Conservation (phyloP, 2,329 filamentous ascomycete genomes). For the Metarhizium brunneum region DNA sequence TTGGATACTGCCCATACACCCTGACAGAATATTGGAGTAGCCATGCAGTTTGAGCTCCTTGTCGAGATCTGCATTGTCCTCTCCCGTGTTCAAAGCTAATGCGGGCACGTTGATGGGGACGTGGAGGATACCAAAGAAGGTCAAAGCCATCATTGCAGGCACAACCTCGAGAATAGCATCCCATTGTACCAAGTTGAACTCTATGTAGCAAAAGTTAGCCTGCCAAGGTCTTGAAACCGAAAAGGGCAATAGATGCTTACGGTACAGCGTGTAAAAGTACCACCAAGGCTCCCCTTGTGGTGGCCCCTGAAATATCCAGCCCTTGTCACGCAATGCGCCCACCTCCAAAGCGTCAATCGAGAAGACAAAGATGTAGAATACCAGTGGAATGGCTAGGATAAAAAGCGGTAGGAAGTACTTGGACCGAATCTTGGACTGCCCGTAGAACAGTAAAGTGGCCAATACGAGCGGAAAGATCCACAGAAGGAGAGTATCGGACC, state of each 20-base stretch:
- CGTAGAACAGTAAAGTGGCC: conserved; percentile 64
- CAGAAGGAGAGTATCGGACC: conserved; percentile 64
- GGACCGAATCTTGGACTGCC: conserved; percentile 67
- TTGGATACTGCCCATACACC: conserved; percentile 77
- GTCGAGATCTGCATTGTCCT: conserved; percentile 87
- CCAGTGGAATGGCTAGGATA: conserved; percentile 66
- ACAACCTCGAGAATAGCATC: conserved; percentile 72
- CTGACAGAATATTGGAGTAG: conserved; percentile 85
- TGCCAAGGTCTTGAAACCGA: neutral
- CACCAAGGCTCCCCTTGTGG: conserved; percentile 86
- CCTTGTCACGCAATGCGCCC: conserved; percentile 55
- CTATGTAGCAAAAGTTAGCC: conserved; percentile 29
- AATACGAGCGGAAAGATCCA: conserved; percentile 76
- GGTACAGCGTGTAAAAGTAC: conserved; percentile 93
- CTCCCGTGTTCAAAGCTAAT: conserved; percentile 77
- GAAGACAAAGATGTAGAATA: conserved; percentile 72
- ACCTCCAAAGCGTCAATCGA: conserved; percentile 60
- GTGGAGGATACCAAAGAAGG: conserved; percentile 94
- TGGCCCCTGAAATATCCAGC: conserved; percentile 89
- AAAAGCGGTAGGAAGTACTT: conserved; percentile 82
- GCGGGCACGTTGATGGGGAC: conserved; percentile 98
- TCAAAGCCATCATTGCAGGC: conserved; percentile 91
- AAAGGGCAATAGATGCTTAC: conserved; percentile 41
- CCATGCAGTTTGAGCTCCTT: conserved; percentile 88
- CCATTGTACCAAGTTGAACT: conserved; percentile 76